Evolutionary conservation across 202 grass and related monocot genomes (phyloP).

Genomic region (Digitaria exilis): DNA sequence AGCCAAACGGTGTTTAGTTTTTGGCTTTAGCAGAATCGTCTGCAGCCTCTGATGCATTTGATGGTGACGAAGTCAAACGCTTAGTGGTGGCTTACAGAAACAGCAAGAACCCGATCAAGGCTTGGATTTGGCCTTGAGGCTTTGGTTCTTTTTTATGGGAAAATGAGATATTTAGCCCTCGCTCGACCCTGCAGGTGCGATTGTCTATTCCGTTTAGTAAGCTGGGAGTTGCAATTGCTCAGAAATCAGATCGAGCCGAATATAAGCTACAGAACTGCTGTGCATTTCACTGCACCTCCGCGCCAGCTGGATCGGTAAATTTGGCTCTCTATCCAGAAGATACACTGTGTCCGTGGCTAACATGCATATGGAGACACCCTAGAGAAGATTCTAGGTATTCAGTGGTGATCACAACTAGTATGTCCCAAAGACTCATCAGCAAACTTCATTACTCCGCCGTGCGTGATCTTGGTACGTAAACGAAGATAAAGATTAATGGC

Average conservation of each 20-base stretch:
- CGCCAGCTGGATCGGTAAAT: not conserved
- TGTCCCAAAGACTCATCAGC: not conserved
- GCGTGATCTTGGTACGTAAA: not conserved
- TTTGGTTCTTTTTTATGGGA: not conserved
- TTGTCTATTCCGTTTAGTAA: not conserved
- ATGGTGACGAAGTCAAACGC: not conserved
- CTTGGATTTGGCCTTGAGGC: not conserved
- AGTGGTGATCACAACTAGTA: not conserved
- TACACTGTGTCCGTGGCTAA: not conserved
- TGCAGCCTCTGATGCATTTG: not conserved
- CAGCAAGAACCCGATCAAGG: not conserved
- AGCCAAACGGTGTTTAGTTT: not conserved
- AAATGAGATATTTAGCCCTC: not conserved
- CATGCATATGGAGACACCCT: not conserved
- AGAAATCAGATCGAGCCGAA: not conserved
- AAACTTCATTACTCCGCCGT: too few relatives aligned
- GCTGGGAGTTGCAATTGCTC: not conserved
- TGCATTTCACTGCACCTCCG: not conserved
- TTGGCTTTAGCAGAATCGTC: not conserved
- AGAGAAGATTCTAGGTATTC: not conserved
- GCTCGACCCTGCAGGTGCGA: not conserved
- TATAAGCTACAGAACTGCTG: not conserved
- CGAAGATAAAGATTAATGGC: not conserved
- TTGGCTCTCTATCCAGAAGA: not conserved
- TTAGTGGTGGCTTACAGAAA: not conserved